A percentile compares a stretch with the other conserved stretches of the same genome.
Evolutionary conservation across 1,139 yeast species (phyloP).

Genomic region (Geotrichum bryndzae): DNA sequence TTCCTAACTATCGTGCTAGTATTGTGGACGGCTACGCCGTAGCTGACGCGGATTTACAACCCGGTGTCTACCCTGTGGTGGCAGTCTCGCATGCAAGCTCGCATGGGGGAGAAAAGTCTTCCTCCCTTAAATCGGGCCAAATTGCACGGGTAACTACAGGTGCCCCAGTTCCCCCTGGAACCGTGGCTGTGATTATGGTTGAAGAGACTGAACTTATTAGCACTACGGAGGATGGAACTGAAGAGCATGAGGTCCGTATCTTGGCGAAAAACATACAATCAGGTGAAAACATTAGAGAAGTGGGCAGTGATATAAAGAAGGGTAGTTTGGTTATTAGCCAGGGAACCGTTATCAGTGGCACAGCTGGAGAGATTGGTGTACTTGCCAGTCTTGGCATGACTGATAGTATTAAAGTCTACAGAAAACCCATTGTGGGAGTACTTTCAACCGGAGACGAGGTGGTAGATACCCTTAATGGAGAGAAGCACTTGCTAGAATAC

Average conservation of each 20-base stretch:
- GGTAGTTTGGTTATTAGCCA: constrained; percentile 36
- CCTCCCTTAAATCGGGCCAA: constrained; percentile 28
- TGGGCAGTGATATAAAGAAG: constrained; percentile 42
- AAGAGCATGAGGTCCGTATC: constrained; percentile 34
- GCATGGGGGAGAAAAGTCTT: constrained; percentile 17
- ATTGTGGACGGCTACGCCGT: constrained; percentile 52
- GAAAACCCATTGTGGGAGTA: constrained; percentile 42
- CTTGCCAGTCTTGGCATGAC: constrained; percentile 42
- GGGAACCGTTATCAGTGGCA: constrained; percentile 35
- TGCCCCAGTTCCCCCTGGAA: constrained; percentile 47
- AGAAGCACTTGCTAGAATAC: constrained; percentile 25
- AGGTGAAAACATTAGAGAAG: constrained; percentile 43
- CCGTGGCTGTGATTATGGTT: constrained; percentile 48
- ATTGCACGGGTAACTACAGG: constrained; percentile 48
- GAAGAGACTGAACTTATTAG: constrained; percentile 42
- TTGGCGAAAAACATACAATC: constrained; percentile 34
- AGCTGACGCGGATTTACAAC: constrained; percentile 37
- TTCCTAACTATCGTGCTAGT: constrained; percentile 46
- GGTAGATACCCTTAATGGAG: constrained; percentile 30
- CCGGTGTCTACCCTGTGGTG: constrained; percentile 40
- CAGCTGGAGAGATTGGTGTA: constrained; percentile 47
- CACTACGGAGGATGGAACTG: constrained; percentile 35
- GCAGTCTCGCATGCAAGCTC: constrained; percentile 42
- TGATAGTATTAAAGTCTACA: constrained; percentile 34
- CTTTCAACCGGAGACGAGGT: constrained; percentile 49